Evolutionary conservation across 164 flowering plant species (phyloP), one percentile per base, ranked within the genome.

Genomic region (Stephania japonica): DNA sequence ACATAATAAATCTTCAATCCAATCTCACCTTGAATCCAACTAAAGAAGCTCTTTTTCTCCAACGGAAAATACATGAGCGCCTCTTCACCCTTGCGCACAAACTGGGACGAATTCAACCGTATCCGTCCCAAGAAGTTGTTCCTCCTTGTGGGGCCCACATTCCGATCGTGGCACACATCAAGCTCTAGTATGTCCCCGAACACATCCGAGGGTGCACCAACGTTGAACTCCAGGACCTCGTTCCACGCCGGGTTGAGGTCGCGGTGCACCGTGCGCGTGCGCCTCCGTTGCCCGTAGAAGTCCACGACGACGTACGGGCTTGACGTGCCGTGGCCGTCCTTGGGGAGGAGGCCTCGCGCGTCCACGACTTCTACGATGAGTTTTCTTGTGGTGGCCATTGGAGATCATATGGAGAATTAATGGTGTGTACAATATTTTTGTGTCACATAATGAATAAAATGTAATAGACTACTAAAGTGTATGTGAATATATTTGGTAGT

Each of bases 301-400:
- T 91, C 91, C 6, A 87, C 75, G 27, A 87, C 81, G 0, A 84
- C 93, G 71, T 87, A 95, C 0, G 99, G 97, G 74, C 97, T 95
- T 3, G 98, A 90, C 0, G 89, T 80, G 0, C 98, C 98, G 7
- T 87, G 88, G 0, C 98, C 97, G 75, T 95, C 98, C 78, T 91
- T 95, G 2, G 99, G 96, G 14, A 70, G 26, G 1, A 95, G 87
- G 72, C 86, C 80, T 0, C 85, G 83, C 0, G 96, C 99, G 7
- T 91, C 97, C 0, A 84, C 78, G 0, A 95, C 91, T 65, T 95
- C 99, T 18, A 93, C 99, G 0, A 89, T 75, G 18, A 93, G 89
- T 71, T 87, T 93, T 19, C 80, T 78, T 3, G 75, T 49, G 13
- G 76, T 71, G 8, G 80, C 81, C 81, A 77, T 77, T 41, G 18